Evolutionary conservation across 345 rosid species (phyloP).

Genomic region (Hirschfeldia incana): DNA sequence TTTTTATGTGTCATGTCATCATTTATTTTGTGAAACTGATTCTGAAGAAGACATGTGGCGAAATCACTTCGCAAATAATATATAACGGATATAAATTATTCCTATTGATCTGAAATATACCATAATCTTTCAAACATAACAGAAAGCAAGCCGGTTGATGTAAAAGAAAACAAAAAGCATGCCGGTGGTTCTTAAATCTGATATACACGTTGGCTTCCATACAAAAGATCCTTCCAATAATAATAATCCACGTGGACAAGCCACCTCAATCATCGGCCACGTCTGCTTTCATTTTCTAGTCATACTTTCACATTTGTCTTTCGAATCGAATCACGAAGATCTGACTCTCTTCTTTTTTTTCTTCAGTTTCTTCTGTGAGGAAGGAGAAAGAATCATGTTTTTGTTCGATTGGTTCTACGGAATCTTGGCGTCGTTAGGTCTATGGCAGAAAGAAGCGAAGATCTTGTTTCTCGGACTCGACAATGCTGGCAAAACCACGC

Average conservation of each 20-base stretch:
- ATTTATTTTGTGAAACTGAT: no score
- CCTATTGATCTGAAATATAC: no score
- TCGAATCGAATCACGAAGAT: not conserved
- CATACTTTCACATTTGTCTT: not conserved
- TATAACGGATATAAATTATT: no score
- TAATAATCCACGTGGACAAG: not conserved
- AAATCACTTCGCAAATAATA: no score
- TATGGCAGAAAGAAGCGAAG: conserved; percentile 86
- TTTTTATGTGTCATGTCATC: no score
- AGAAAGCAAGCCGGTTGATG: no score
- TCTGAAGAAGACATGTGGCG: no score
- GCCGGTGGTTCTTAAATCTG: no score
- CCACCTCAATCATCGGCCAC: not conserved
- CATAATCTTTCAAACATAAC: no score
- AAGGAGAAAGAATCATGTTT: conserved; percentile 37
- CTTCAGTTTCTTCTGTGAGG: not conserved
- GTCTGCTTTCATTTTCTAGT: not conserved
- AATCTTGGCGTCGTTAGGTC: conserved; percentile 65
- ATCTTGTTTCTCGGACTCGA: conserved; percentile 79
- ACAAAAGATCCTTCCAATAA: not conserved
- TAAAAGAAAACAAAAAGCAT: no score
- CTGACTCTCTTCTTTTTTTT: not conserved
- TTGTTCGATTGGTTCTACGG: conserved; percentile 80
- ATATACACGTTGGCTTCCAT: not conserved
- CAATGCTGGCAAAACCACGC: conserved; percentile 78